Conservation (phyloP, 176 grass and related monocot genomes). For the Alloteropsis semialata region DNA sequence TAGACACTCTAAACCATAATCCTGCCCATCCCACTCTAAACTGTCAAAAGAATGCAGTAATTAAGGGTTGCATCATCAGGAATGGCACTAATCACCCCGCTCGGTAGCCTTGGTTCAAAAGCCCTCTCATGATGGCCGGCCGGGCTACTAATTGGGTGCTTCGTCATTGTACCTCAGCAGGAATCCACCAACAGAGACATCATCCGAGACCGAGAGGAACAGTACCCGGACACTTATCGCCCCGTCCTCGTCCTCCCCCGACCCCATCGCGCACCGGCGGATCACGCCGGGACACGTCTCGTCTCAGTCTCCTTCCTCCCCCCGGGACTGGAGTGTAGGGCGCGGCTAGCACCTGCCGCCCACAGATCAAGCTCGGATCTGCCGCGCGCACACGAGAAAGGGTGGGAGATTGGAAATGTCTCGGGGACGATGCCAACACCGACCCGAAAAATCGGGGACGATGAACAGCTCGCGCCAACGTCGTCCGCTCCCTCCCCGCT, state of each 20-base stretch:
- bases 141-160: not conserved
- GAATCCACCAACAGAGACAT: constrained; percentile 15
- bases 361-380: constrained; percentile 2
- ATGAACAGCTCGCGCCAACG: constrained; percentile 26
- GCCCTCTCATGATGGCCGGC: not conserved
- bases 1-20: too few relatives aligned
- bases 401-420: not conserved
- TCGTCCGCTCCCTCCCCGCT: constrained; percentile 25
- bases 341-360: not conserved
- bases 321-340: not conserved
- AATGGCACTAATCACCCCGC: not conserved
- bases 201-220: not conserved
- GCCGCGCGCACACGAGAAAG: not conserved
- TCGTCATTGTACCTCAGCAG: not conserved
- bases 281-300: constrained; percentile 17
- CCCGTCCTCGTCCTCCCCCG: not conserved
- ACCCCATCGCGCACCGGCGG: constrained; percentile 11
- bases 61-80: too few relatives aligned
- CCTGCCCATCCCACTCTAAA: too few relatives aligned
- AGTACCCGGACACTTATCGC: not conserved
- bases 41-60: too few relatives aligned
- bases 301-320: not conserved
- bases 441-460: not conserved
- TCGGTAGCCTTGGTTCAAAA: not conserved
- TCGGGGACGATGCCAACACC: not conserved